A percentile compares a stretch with the other conserved stretches of the same genome.
Evolutionary conservation across 352 stramenopile genomes (phyloP).

Genomic region (Sclerospora graminicola): DNA sequence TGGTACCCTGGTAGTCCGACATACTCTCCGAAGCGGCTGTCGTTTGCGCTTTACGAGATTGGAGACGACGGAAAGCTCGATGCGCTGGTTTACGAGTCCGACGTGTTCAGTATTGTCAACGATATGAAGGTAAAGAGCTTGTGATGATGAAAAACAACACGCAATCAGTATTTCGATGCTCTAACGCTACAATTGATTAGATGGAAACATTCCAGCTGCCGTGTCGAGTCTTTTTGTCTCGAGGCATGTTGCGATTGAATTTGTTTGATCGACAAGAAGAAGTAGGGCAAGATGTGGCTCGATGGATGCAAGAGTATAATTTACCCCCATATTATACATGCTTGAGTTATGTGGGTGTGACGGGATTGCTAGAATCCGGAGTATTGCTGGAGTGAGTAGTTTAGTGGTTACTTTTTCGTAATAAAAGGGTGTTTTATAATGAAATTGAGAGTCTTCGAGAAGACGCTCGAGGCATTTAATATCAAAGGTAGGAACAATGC

Average conservation of each 20-base stretch:
- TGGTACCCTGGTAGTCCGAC: slow-evolving; percentile 65
- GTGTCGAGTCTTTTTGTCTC: slow-evolving; percentile 29
- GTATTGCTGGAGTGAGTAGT: too few relatives aligned
- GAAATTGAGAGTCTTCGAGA: too few relatives aligned
- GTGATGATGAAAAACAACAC: neutral
- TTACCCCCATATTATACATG: slow-evolving; percentile 63
- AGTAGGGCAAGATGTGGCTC: slow-evolving; percentile 35
- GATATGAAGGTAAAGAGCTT: slow-evolving; percentile 33
- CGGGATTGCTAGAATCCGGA: slow-evolving; percentile 17
- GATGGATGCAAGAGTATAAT: slow-evolving; percentile 40
- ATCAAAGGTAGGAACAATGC: too few relatives aligned
- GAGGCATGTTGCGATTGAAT: slow-evolving; percentile 44
- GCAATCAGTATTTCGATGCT: neutral
- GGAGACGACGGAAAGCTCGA: slow-evolving; percentile 11
- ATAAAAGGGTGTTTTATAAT: too few relatives aligned
- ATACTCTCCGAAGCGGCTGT: slow-evolving; percentile 48
- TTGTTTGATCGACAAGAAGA: slow-evolving; percentile 47
- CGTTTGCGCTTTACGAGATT: slow-evolving; percentile 49
- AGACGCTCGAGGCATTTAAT: too few relatives aligned
- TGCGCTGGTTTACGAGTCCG: slow-evolving; percentile 37
- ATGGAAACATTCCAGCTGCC: slow-evolving; percentile 50
- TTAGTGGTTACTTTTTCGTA: too few relatives aligned
- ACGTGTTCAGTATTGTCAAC: slow-evolving; percentile 37
- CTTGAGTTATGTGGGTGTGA: slow-evolving; percentile 57
- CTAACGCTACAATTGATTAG: slow-evolving; percentile 8